Base-by-base conservation (phyloP, 2,329 filamentous ascomycete genomes). In the Zymoseptoria pseudotritici region DNA sequence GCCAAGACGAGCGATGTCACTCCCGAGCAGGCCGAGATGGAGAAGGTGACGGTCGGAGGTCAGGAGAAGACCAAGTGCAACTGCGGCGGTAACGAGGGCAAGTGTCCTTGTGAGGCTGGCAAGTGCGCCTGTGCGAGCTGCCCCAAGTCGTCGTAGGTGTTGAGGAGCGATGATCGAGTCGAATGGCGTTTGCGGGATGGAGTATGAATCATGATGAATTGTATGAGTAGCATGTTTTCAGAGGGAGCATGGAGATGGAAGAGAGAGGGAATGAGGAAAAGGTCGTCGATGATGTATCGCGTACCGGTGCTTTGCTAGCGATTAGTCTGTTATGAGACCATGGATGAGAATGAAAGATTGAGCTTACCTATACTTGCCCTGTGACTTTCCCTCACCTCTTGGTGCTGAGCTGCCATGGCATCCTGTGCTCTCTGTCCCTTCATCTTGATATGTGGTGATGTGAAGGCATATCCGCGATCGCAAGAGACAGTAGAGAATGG, bases 41-140 rank as follows among this genome's bases (percentile, higher is more conserved):
- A 71, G 69, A 73, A 70, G 82, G 85, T 63, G 81, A 83, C 77
- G 80, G 74, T 66, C 66, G 79, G 70, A 4, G 75, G 73, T 57
- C 71, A 77, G 58, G 75, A 78, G 65, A 75, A 74, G 67, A 79
- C 77, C 51, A 75, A 77, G 71, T 81, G 80, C 75, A 80, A 80
- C 72, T 82, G 80, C 66, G 75, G 73, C 65, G 73, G 75, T 53
- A 70, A 70, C 60, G 71, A 75, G 57, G 74, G 71, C 57, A 74
- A 76, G 59, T 82, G 80, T 69, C 74, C 76, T 6, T 82, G 80
- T 68, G 72, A 74, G 49, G 69, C 76, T 42, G 78, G 79, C 57
- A 72, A 78, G 66, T 82, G 79, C 65, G 75, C 76, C 29, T 81
- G 79, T 68, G 67, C 69, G 29, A 74, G 74, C 36, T 81, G 80